phyloP scores from a whole-genome alignment of 345 rosid genomes.

The Aethionema arabicum region DNA sequence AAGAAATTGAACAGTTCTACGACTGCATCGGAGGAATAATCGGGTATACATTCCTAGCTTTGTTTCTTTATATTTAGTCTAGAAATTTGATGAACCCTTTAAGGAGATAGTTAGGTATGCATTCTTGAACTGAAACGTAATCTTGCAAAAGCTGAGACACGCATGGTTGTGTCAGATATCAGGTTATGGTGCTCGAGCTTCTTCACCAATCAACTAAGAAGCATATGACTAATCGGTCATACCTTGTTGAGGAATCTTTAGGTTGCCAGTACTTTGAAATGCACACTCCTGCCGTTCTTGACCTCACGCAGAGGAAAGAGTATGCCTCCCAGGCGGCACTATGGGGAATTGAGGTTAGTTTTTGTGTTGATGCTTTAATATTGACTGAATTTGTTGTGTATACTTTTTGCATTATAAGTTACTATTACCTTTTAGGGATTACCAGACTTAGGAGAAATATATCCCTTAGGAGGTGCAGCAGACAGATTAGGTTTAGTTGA shows the following conservation, averaged over 20 bases:
- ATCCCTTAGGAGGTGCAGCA: conserved; percentile 89
- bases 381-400: background rate
- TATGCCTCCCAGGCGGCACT: conserved; percentile 90
- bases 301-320: conserved; percentile 65
- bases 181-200: conserved; percentile 78
- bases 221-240: conserved; percentile 44
- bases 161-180: conserved; percentile 60
- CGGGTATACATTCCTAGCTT: conserved; percentile 49
- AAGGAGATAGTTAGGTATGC: background rate
- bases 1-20: conserved; percentile 70
- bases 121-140: background rate
- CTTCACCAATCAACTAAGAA: conserved; percentile 57
- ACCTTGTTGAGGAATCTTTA: conserved; percentile 44
- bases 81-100: background rate
- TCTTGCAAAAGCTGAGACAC: conserved; percentile 1
- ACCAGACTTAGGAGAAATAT: conserved; percentile 93
- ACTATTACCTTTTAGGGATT: conserved; percentile 66
- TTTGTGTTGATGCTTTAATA: conserved; percentile 9
- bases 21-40: conserved; percentile 93
- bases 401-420: conserved; percentile 48
- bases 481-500: conserved; percentile 89
- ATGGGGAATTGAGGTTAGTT: conserved; percentile 86
- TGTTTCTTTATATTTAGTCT: background rate
- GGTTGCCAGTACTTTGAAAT: conserved; percentile 64
- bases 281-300: conserved; percentile 69